phyloP scores from a whole-genome alignment of 495 filamentous ascomycete genomes.

The Pyrenula aspistea region DNA sequence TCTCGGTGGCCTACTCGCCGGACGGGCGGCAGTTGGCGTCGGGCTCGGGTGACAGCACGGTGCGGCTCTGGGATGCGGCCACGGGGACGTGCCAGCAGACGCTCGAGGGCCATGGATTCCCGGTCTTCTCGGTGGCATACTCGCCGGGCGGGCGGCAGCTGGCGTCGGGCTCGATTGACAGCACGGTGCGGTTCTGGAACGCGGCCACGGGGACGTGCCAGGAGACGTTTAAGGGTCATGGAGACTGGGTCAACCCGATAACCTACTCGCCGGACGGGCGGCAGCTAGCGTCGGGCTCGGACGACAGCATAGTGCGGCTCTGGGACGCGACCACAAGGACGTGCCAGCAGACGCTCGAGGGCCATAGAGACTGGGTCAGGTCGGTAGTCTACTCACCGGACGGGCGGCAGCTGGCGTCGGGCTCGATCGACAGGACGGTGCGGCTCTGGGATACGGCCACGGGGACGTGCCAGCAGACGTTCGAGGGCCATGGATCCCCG shows the following conservation, averaged over 20 bases:
- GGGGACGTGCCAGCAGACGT: constrained; percentile 52
- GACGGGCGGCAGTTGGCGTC: constrained; percentile 12
- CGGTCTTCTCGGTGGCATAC: constrained; percentile 7
- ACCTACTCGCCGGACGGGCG: constrained; percentile 12
- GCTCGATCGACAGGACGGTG: neutral
- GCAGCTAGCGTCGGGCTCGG: constrained; percentile 5
- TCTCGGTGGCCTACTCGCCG: constrained; percentile 9
- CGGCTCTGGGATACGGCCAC: constrained; percentile 2
- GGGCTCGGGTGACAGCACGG: constrained; percentile 6
- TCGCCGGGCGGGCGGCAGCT: constrained; percentile 9
- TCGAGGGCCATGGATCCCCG: constrained; percentile 36
- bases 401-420: constrained; percentile 4
- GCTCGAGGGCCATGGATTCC: constrained; percentile 8
- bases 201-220: neutral
- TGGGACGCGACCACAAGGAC: constrained; percentile 7
- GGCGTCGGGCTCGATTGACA: constrained; percentile 6
- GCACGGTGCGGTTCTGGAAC: constrained; percentile 12
- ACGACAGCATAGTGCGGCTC: constrained; percentile 6
- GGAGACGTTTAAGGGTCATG: constrained; percentile 3
- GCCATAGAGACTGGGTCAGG: constrained; percentile 4
- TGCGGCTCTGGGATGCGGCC: constrained; percentile 19
- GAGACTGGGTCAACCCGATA: constrained; percentile 2
- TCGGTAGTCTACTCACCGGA: constrained; percentile 8
- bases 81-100: constrained; percentile 10
- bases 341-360: constrained; percentile 9